Evolutionary conservation across 1,139 yeast genomes (phyloP), one percentile per base, ranked within the genome.

Genomic region (Hansenula anomala): DNA sequence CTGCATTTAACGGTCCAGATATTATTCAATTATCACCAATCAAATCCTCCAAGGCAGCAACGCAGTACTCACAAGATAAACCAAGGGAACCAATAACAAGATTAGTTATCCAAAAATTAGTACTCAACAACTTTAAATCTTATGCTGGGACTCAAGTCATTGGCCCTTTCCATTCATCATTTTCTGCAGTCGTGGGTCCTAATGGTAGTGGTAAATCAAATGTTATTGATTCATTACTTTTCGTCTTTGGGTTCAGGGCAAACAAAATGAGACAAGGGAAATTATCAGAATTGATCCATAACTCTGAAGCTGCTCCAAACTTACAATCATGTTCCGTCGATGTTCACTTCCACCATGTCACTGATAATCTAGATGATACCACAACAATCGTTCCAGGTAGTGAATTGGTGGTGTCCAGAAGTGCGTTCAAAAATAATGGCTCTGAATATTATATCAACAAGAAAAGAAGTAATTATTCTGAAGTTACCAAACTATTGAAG

Each of bases 161-260:
- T 43, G 99, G 99, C 0, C 98, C 99, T 0, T 94, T 94, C 60
- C 85, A 92, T 58, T 67, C 89, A 33, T 87, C 95, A 3, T 94
- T 94, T 58, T 87, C 96, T 9, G 97, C 99, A 0, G 95, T 94
- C 10, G 97, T 94, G n/a, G 99, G 99, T 0, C 98, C 98, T 4
- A 94, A 94, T 59, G 99, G 99, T 24, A 86, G 96, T 30, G 98
- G 98, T 9, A 92, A 92, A 61, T 90, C 97, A 12, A 94, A 94
- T 58, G 98, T 94, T 29, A 94, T 94, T 48, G 99, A 94, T 58
- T 86, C 97, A 3, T 75, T 94, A 75, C 69, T 94, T 43, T 94
- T 94, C 61, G 98, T 94, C 4, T 94, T 94, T 65, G 99, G 99
- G 0, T 94, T 94, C 61, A 71, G 98, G 46, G 98, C 98, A 1